These are phyloP conservation scores for Venturia pyrina DNA, from an alignment of 2,329 filamentous ascomycete species.

Conservation along the genomic window DNA sequence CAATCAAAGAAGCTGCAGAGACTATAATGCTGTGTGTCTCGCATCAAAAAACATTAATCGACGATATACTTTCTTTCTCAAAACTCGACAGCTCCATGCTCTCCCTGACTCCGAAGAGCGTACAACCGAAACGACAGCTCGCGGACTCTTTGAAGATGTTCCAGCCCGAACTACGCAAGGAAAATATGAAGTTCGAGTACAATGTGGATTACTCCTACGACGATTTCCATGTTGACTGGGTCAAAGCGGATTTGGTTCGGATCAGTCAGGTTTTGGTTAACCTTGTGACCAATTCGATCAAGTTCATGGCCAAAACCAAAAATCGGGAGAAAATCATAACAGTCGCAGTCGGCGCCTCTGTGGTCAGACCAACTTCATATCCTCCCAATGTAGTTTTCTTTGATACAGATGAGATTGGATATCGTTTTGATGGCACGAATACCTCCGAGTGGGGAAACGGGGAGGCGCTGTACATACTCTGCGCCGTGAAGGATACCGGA, in stretches of 20 bases:
- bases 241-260: slow-evolving; percentile 14
- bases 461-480: slow-evolving; percentile 37
- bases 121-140: slow-evolving; percentile 19
- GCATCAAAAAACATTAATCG: slow-evolving; percentile 13
- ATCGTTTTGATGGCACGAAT: slow-evolving; percentile 32
- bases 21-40: slow-evolving; percentile 21
- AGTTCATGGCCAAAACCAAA: slow-evolving; percentile 20
- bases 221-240: slow-evolving; percentile 15
- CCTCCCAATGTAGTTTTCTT: slow-evolving; percentile 37
- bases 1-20: slow-evolving; percentile 26
- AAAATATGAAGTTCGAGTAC: slow-evolving; percentile 20
- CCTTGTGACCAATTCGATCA: slow-evolving; percentile 22
- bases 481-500: slow-evolving; percentile 57
- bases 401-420: slow-evolving; percentile 23
- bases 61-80: slow-evolving; percentile 13
- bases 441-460: slow-evolving; percentile 26
- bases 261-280: slow-evolving; percentile 15
- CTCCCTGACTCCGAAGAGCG: slow-evolving; percentile 8
- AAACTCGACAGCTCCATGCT: slow-evolving; percentile 12
- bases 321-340: slow-evolving; percentile 16
- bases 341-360: slow-evolving; percentile 5
- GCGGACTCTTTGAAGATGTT: slow-evolving; percentile 24
- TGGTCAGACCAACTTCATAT: slow-evolving; percentile 17
- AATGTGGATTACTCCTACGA: slow-evolving; percentile 19
- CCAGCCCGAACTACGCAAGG: slow-evolving; percentile 24